Evolutionary conservation across 805 yeast genomes (phyloP), one percentile per base, ranked within the genome.

Genomic region (Middelhovenomyces tepae): DNA sequence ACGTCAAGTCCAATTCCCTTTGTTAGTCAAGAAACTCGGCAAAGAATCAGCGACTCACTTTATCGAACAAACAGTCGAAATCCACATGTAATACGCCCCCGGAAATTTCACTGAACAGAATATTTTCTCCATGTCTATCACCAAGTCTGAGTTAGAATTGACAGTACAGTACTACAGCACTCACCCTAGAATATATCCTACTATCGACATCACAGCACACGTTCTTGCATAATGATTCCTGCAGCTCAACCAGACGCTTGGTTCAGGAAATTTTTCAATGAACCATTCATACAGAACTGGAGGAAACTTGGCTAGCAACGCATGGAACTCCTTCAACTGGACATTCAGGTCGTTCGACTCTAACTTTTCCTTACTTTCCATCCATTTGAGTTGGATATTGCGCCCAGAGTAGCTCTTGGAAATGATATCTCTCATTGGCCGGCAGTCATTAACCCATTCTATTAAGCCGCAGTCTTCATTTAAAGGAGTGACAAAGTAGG

Each of bases 201-300:
- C 94, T 65, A 91, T 85, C 0, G 96, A 86, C 98, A 93, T 91
- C 0, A 89, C 97, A 0, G 96, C 95, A 17, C 81, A 65, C 0
- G 95, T 75, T 35, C 94, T 65, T 0, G 83, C 75, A 51, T 71
- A 93, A 22, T 67, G 64, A 31, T 76, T 78, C 35, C 97, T 60
- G 1, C 89, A 82, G 27, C 68, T 67, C 40, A 84, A 81, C 98
- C 98, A 91, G 1, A 73, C 62, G 5, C 76, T 71, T 0, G 97
- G 95, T 43, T 87, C 94, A 0, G 96, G 85, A 46, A 86, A 89
- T 33, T 73, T 78, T 37, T 84, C 87, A 15, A 84, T 65, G 50
- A 83, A 87, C 96, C 97, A 89, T 32, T 77, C 73, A 46, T 79
- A 78, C 17, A 93, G 58, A 0, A 84, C 86, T 0, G 62, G 58